phyloP scores from a whole-genome alignment of 1,139 yeast genomes.

The Lodderomyces metapsilosis region DNA sequence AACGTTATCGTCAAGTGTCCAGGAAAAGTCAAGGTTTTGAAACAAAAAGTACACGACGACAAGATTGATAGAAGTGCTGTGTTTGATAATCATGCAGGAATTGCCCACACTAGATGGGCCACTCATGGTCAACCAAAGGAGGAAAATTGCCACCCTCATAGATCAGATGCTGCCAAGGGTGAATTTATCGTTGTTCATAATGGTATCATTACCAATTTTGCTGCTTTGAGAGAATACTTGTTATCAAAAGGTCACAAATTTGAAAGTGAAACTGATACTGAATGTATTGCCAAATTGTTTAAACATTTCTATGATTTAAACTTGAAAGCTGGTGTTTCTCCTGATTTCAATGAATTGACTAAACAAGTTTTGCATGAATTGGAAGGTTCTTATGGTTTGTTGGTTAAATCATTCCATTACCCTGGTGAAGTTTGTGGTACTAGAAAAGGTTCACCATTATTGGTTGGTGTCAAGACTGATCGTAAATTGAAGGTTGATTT shows the following conservation, averaged over 20 bases:
- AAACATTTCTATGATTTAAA: slow-evolving; percentile 87
- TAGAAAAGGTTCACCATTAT: slow-evolving; percentile 95
- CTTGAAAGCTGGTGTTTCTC: slow-evolving; percentile 46
- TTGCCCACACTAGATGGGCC: slow-evolving; percentile 99
- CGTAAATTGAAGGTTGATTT: slow-evolving; percentile 94
- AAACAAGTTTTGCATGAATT: slow-evolving; percentile 90
- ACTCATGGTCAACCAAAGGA: slow-evolving; percentile 95
- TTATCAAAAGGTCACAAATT: slow-evolving; percentile 76
- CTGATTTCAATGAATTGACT: slow-evolving; percentile 86
- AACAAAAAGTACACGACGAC: slow-evolving; percentile 59
- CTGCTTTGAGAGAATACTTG: slow-evolving; percentile 83
- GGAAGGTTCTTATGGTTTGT: slow-evolving; percentile 96
- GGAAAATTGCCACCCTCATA: slow-evolving; percentile 92
- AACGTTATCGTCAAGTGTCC: slow-evolving; percentile 69
- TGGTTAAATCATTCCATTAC: slow-evolving; percentile 87
- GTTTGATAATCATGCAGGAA: slow-evolving; percentile 88
- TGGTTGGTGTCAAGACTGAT: slow-evolving; percentile 96
- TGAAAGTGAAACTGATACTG: slow-evolving; percentile 96
- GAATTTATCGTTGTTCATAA: slow-evolving; percentile 95
- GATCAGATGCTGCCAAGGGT: slow-evolving; percentile 68
- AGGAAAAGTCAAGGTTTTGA: slow-evolving; percentile 87
- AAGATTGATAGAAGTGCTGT: slow-evolving; percentile 58
- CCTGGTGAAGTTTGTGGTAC: slow-evolving; percentile 97
- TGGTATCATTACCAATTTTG: slow-evolving; percentile 95
- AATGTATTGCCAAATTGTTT: slow-evolving; percentile 93